Conservation (phyloP, 139 green algal genomes). For the Chlamydomonas sp. region DNA sequence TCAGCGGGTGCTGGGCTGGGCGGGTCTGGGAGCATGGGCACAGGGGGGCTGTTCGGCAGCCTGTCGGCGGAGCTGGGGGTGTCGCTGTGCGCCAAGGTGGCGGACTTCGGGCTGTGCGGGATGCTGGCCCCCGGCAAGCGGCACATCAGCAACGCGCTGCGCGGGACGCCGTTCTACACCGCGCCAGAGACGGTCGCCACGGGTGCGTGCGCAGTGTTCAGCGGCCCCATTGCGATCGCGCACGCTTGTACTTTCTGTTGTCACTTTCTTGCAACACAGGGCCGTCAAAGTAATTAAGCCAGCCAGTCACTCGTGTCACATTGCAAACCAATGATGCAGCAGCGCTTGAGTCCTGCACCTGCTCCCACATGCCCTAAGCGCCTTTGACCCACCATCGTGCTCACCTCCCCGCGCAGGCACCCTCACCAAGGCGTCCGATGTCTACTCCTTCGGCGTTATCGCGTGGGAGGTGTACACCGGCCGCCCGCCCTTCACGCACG, state of each 20-base stretch:
- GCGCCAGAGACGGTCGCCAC: constrained; percentile 32
- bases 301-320: no score
- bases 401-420: background rate
- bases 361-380: no score
- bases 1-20: no score
- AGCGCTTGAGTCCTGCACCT: constrained; percentile 5
- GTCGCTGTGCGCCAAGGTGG: constrained; percentile 16
- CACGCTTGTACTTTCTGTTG: no score
- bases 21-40: no score
- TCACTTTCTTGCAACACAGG: no score
- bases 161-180: constrained; percentile 44
- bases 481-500: constrained; percentile 18
- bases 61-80: background rate
- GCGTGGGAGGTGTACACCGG: constrained; percentile 33
- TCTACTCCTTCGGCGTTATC: constrained; percentile 30
- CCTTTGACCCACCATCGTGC: no score
- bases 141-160: constrained; percentile 50
- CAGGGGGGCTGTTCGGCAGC: no score
- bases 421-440: constrained; percentile 35
- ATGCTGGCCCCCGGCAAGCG: constrained; percentile 41
- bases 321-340: background rate
- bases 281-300: no score
- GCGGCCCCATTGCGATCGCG: no score
- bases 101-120: constrained; percentile 55
- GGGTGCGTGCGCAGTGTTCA: background rate